Base-by-base conservation (phyloP, 1,284 basidiomycete genomes). In the Neonothopanus nambi region DNA sequence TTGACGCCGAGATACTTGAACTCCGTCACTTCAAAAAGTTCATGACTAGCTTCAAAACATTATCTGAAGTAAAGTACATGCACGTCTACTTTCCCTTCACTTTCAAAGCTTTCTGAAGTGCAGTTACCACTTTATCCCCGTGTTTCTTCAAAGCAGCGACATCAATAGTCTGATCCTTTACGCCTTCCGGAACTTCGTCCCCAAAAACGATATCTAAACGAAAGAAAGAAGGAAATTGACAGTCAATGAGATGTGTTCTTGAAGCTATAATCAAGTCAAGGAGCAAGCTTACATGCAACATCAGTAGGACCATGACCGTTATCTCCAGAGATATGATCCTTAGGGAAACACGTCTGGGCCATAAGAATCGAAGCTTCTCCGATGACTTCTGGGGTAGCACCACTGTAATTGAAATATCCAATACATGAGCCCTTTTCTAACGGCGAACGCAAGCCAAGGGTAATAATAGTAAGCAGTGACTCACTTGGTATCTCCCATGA, bases 261-360 rank as follows among this genome's bases (percentile, higher is more conserved):
- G n/a, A n/a, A n/a, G n/a, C n/a, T n/a, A n/a, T n/a, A n/a, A n/a
- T n/a, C n/a, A n/a, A n/a, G n/a, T n/a, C n/a, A n/a, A n/a, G n/a
- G n/a, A n/a, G n/a, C n/a, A n/a, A n/a, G 52, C 64, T 41, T 51
- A 65, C 64, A 65, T 3, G 61, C 58, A 45, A 65, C 59, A 52
- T 65, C 61, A 7, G 35, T 28, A 24, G 23, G 24, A 13, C 48
- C 15, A 39, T 65, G 63, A 1, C 63, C 63, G n/a, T 55, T 59
- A 20, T 41, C 52, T 1, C 60, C 61, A 40, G 56, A 38, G 28
- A 63, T 57, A 2, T 39, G 30, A 15, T 50, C 56, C 9, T 57
- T 40, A 13, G 61, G 63, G 57, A 62, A 65, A 43, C 65, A 64
- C 7, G 59, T 57, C 35, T 57, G 59, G 9, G 56, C 64, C 13